Conservation (phyloP, 441 rosid species). For the Adansonia rubrostipa region DNA sequence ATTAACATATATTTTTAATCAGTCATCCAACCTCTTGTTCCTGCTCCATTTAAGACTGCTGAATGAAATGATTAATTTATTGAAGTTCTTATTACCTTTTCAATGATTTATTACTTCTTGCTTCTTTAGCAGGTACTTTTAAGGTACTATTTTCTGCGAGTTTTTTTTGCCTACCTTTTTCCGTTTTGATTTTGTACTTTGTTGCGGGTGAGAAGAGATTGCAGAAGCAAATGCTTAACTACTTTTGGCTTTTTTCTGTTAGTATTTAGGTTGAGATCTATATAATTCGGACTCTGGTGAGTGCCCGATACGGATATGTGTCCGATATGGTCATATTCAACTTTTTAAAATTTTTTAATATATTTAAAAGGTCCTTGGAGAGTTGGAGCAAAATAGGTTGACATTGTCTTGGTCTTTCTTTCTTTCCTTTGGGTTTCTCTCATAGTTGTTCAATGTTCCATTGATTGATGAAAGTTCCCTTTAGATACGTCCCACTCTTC, state of each 20-base stretch:
- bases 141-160: not conserved
- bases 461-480: not conserved
- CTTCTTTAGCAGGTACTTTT: not conserved
- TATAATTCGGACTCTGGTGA: too few relatives aligned
- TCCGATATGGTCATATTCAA: too few relatives aligned
- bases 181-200: not conserved
- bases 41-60: too few relatives aligned
- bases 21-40: too few relatives aligned
- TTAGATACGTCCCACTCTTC: not conserved
- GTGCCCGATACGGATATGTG: too few relatives aligned
- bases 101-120: not conserved
- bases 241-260: not conserved
- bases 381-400: not conserved
- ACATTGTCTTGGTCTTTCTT: not conserved
- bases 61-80: not conserved
- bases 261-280: not conserved
- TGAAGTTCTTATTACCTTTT: not conserved
- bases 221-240: constrained; percentile 9
- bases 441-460: not conserved
- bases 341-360: too few relatives aligned
- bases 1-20: too few relatives aligned
- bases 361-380: too few relatives aligned
- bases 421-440: not conserved
- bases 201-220: not conserved
- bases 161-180: not conserved